These are phyloP conservation scores for Ceratocystis ficicola DNA, from an alignment of 2,329 filamentous ascomycete genomes.

Conservation along the genomic window DNA sequence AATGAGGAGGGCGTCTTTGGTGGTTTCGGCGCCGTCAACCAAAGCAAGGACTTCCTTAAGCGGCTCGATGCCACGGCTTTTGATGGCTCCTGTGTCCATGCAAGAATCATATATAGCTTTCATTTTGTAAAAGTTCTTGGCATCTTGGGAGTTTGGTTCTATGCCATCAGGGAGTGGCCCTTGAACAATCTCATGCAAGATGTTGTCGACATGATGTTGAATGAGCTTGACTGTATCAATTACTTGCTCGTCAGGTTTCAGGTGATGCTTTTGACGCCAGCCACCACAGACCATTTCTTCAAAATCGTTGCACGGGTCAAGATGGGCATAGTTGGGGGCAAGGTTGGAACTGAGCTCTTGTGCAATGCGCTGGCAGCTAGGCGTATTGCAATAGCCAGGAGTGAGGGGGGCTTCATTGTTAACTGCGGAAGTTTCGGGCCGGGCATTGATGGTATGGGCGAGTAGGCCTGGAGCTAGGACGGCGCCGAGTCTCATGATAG, in stretches of 20 bases:
- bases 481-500: not conserved
- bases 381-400: constrained; percentile 24
- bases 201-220: constrained; percentile 45
- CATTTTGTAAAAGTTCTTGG: constrained; percentile 54
- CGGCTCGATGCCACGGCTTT: constrained; percentile 43
- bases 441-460: not conserved
- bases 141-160: constrained; percentile 33
- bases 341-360: constrained; percentile 28
- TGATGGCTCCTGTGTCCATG: constrained; percentile 47
- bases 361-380: constrained; percentile 28
- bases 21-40: constrained; percentile 30
- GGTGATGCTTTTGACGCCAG: constrained; percentile 51
- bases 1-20: constrained; percentile 35
- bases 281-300: constrained; percentile 56
- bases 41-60: constrained; percentile 44
- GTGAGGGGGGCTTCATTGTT: not conserved
- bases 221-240: constrained; percentile 50
- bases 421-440: not conserved
- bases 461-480: not conserved
- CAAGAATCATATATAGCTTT: constrained; percentile 54
- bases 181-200: constrained; percentile 52
- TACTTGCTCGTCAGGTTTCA: constrained; percentile 50
- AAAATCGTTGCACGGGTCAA: constrained; percentile 60
- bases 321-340: constrained; percentile 39
- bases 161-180: constrained; percentile 38